Evolutionary conservation across 257 asterid species (phyloP).

Genomic region (Nicotiana knightiana): DNA sequence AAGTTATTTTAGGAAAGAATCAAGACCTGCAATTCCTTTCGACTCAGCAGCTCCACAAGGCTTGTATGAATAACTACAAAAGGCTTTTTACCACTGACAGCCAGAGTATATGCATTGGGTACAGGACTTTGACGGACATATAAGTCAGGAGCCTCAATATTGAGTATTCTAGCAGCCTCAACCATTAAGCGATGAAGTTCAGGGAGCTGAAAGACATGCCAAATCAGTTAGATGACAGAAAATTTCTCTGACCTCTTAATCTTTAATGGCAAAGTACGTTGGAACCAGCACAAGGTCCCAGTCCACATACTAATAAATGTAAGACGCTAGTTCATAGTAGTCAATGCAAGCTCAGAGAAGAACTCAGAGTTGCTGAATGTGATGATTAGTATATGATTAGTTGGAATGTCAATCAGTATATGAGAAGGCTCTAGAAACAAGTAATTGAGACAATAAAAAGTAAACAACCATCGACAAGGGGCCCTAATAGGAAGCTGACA

Average conservation of each 20-base stretch:
- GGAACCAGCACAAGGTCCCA: neutral
- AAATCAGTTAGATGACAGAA: neutral
- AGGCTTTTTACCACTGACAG: conserved; percentile 87
- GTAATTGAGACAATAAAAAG: neutral
- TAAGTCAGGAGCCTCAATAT: conserved; percentile 73
- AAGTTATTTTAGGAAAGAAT: neutral
- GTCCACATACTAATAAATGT: neutral
- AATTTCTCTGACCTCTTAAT: neutral
- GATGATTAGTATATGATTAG: too few species aligned
- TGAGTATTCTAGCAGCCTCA: conserved; percentile 68
- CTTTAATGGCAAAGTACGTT: neutral
- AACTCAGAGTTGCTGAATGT: too few species aligned
- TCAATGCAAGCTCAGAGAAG: neutral
- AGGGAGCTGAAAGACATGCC: conserved; percentile 54
- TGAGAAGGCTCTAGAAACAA: neutral
- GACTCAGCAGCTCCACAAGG: conserved; percentile 81
- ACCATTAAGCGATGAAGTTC: conserved; percentile 70
- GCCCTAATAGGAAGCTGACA: neutral
- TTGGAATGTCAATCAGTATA: neutral
- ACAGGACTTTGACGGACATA: conserved; percentile 90
- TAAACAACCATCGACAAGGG: neutral
- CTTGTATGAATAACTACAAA: conserved; percentile 94
- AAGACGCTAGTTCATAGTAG: neutral
- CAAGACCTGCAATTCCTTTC: conserved; percentile 81
- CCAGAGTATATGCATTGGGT: conserved; percentile 91